Evolutionary conservation across 75 land plant species (phyloP), one percentile per base, ranked within the genome.

Genomic region (Pinus taeda): DNA sequence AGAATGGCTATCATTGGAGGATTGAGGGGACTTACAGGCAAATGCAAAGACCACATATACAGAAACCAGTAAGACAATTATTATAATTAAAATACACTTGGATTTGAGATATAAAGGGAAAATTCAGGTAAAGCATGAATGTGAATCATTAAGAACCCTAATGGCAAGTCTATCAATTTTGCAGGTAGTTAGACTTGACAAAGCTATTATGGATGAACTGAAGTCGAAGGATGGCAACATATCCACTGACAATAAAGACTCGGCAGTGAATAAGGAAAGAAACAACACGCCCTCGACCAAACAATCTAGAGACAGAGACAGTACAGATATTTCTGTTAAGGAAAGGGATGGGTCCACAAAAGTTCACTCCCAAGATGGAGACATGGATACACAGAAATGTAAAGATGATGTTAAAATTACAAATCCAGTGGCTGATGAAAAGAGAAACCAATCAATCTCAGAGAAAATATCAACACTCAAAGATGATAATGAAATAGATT

Each of bases 191-290:
- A n/a, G n/a, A n/a, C n/a, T n/a, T n/a, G n/a, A n/a, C 57, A 65
- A 78, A 18, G 89, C 88, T 21, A 62, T 89, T 74, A 78, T 75
- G 26, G 81, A 86, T 72, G 89, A 88, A 42, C 79, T 74, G 30
- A 81, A 85, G 60, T 13, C 30, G 29, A 56, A 56, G 58, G 74
- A 73, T 73, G 36, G 11, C 3, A 56, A 56, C 30, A 73, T 56
- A 24, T 56, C 26, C 15, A 20, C 7, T 72, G 37, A 6, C 22
- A 59, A 30, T 33, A 57, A 17, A 15, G 37, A 56, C 20, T 7
- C 12, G 53, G 3, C 76, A 15, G 73, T n/a, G 15, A 76, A 29
- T 69, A 45, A 13, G 36, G 33, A 33, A 20, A n/a, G 3, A 39
- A 69, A 69, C n/a, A 21, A 69, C 71, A 42, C 21, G 36, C 2